Evolutionary conservation across 805 yeast genomes (phyloP).

Genomic region (Phaffomyces opuntiae): DNA sequence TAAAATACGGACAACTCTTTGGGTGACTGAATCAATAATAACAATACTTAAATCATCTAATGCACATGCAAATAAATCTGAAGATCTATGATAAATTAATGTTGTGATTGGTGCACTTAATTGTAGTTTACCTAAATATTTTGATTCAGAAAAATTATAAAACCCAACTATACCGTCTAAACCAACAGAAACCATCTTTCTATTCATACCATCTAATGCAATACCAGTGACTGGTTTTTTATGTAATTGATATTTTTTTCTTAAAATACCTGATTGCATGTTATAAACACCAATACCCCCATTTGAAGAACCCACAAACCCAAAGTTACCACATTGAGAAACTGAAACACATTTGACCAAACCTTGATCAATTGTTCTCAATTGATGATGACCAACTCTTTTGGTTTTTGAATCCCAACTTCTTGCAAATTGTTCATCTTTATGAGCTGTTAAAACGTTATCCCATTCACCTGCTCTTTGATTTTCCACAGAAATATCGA

Average conservation of each 20-base stretch:
- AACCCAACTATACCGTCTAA: slow-evolving; percentile 86
- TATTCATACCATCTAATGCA: slow-evolving; percentile 84
- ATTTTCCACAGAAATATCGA: slow-evolving; percentile 61
- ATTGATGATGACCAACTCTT: slow-evolving; percentile 67
- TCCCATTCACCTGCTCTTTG: slow-evolving; percentile 90
- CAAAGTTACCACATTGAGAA: slow-evolving; percentile 94
- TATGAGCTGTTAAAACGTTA: slow-evolving; percentile 82
- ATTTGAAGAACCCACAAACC: slow-evolving; percentile 75
- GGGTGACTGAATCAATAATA: slow-evolving; percentile 76
- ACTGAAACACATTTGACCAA: slow-evolving; percentile 67
- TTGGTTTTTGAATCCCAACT: slow-evolving; percentile 83
- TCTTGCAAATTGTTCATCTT: slow-evolving; percentile 74
- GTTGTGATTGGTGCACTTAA: slow-evolving; percentile 73
- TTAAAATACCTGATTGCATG: slow-evolving; percentile 80
- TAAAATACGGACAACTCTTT: slow-evolving; percentile 74
- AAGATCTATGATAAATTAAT: slow-evolving; percentile 69
- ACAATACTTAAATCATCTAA: slow-evolving; percentile 82
- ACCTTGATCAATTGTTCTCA: slow-evolving; percentile 74
- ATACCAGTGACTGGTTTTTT: slow-evolving; percentile 83
- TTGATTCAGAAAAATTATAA: slow-evolving; percentile 72
- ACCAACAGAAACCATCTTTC: slow-evolving; percentile 79
- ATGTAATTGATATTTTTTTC: slow-evolving; percentile 65
- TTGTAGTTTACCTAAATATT: slow-evolving; percentile 56
- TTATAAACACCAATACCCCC: slow-evolving; percentile 87
- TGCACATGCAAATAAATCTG: slow-evolving; percentile 80